Percentiles rank a stretch among this genome's conserved stretches.
Conservation (phyloP, 345 rosid genomes). For the Populus alba region DNA sequence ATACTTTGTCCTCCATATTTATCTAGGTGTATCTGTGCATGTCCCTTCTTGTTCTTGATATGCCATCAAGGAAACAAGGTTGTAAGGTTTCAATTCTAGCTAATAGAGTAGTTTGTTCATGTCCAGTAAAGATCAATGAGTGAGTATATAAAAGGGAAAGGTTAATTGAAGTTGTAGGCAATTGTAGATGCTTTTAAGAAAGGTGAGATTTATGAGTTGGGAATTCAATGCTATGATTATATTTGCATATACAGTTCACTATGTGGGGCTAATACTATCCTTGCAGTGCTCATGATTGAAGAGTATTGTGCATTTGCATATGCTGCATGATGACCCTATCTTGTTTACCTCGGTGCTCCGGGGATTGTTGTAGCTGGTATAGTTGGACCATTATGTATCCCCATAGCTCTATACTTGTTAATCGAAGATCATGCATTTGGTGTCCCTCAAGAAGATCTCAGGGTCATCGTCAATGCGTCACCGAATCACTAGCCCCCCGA, state of each 20-base stretch:
- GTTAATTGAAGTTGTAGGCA: background rate
- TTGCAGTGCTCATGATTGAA: background rate
- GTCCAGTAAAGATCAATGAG: background rate
- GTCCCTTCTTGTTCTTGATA: background rate
- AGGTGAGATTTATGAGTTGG: background rate
- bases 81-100: conserved; percentile 5
- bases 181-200: background rate
- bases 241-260: background rate
- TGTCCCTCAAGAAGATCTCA: background rate
- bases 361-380: background rate
- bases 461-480: conserved; percentile 8
- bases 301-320: conserved; percentile 1
- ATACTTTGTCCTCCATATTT: background rate
- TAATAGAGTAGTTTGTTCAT: background rate
- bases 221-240: background rate
- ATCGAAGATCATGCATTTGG: background rate
- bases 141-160: background rate
- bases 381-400: background rate
- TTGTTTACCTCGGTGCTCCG: background rate
- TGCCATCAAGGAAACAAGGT: conserved; percentile 2
- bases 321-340: background rate
- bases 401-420: background rate
- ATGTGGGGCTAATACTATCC: background rate
- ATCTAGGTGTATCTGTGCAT: background rate
- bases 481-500: conserved; percentile 11